Evolutionary conservation across 2,329 filamentous ascomycete genomes (phyloP), one percentile per base, ranked within the genome.

Genomic region (Alternaria arborescens): DNA sequence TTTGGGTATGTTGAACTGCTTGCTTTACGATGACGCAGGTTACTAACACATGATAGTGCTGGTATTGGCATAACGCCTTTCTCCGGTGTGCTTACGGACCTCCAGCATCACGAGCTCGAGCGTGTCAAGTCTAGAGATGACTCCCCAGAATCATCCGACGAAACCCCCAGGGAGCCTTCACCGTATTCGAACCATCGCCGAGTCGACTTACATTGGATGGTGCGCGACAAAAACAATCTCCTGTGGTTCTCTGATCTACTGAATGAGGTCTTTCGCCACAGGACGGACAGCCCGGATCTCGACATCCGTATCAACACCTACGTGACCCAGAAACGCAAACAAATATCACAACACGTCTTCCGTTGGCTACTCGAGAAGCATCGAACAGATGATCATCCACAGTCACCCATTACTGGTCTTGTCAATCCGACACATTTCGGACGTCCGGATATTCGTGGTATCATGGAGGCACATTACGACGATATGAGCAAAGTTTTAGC

Each of bases 121-220:
- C 72, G 71, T 18, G 65, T 60, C 22, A 65, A 43, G 22, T 68
- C 69, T 6, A 60, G 43, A 22, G 61, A 72, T 42, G 48, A 61
- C 18, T 53, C 67, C 1, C 26, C 59, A 2, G 56, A 66, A 6
- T 61, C 58, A 2, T 61, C 53, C 8, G 44, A 50, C 52, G 59
- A 62, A 30, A 51, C 61, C 26, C 46, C 46, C 16, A 55, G 61
- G 16, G 48, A 62, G 1, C 36, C 53, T 20, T 67, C 69, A 5
- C 71, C 68, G 2, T 80, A 79, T 32, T 69, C 76, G 1, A 66
- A 76, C 22, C 82, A 84, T 63, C 81, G 85, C 34, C 81, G 85
- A 4, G 82, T 87, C 1, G 86, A 88, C 66, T 87, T 88, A 59
- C 85, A 88, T 72, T 88, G 86, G 86, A 86, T 85, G 64, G 85